Percentiles rank a stretch among this genome's conserved stretches.
Evolutionary conservation across 1,284 basidiomycete genomes (phyloP).

Genomic region (Schizophyllum commune): DNA sequence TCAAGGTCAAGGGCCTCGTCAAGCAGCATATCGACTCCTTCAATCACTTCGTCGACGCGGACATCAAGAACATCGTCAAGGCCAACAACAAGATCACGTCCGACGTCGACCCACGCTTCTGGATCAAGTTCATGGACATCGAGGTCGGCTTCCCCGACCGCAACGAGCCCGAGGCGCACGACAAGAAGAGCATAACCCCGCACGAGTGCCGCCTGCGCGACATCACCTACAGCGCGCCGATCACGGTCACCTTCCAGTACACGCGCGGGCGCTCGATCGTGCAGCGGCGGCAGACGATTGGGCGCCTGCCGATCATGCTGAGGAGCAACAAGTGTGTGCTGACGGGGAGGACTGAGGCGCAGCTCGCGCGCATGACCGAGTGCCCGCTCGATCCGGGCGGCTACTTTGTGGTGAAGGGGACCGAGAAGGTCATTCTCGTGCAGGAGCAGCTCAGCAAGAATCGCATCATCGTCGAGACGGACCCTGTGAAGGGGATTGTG

Average conservation of each 20-base stretch:
- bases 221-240: conserved; percentile 91
- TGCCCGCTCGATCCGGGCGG: conserved; percentile 98
- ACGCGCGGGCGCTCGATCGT: conserved; percentile 90
- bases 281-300: conserved; percentile 84
- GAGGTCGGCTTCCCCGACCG: conserved; percentile 87
- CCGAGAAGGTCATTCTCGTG: conserved; percentile 98
- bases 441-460: conserved; percentile 99
- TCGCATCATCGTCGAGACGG: conserved; percentile 96
- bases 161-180: conserved; percentile 75
- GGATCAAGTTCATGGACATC: conserved; percentile 96
- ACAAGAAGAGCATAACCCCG: conserved; percentile 78
- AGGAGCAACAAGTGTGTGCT: conserved; percentile 92
- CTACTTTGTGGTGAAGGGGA: conserved; percentile 98
- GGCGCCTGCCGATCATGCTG: conserved; percentile 95
- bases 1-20: conserved; percentile 96
- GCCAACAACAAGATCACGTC: conserved; percentile 93
- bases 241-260: conserved; percentile 94
- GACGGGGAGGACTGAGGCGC: conserved; percentile 68
- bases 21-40: conserved; percentile 99
- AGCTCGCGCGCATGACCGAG: conserved; percentile 90
- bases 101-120: conserved; percentile 96
- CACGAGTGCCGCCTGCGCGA: conserved; percentile 98
- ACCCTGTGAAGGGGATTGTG: conserved; percentile 85
- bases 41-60: conserved; percentile 98
- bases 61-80: conserved; percentile 94